Evolutionary conservation across 352 stramenopile genomes (phyloP).

Genomic region (Globisporangium parvum): DNA sequence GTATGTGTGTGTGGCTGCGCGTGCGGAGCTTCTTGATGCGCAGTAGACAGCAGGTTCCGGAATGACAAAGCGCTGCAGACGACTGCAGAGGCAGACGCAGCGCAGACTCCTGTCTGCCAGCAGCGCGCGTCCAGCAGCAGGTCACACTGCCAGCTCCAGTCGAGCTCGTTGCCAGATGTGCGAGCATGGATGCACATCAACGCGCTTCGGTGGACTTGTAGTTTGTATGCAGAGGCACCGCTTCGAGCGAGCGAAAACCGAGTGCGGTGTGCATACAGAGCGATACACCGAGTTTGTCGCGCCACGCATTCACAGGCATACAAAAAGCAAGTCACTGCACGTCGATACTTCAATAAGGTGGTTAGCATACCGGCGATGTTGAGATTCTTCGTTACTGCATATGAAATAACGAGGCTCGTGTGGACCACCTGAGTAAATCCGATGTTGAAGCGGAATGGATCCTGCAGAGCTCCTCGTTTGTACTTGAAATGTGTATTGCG

Average conservation of each 20-base stretch:
- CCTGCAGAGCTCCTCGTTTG: too few relatives aligned
- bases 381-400: too few relatives aligned
- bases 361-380: too few relatives aligned
- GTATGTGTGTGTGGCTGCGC: not conserved
- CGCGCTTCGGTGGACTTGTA: too few relatives aligned
- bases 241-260: not conserved
- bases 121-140: not conserved
- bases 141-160: not conserved
- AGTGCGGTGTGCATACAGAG: not conserved
- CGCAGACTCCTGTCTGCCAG: not conserved
- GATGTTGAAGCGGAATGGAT: too few relatives aligned
- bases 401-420: too few relatives aligned
- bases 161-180: not conserved
- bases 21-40: not conserved
- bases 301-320: not conserved
- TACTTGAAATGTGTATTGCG: too few relatives aligned
- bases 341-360: not conserved
- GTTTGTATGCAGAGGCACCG: too few relatives aligned
- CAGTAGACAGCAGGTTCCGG: constrained; percentile 1
- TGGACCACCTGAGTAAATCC: too few relatives aligned
- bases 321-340: not conserved
- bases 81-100: not conserved
- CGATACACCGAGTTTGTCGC: not conserved
- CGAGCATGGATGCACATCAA: not conserved
- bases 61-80: constrained; percentile 3